Percentiles rank a stretch among this genome's conserved stretches.
These are phyloP conservation scores for Phytophthora megakarya DNA, from an alignment of 352 stramenopile species.

Conservation along the genomic window DNA sequence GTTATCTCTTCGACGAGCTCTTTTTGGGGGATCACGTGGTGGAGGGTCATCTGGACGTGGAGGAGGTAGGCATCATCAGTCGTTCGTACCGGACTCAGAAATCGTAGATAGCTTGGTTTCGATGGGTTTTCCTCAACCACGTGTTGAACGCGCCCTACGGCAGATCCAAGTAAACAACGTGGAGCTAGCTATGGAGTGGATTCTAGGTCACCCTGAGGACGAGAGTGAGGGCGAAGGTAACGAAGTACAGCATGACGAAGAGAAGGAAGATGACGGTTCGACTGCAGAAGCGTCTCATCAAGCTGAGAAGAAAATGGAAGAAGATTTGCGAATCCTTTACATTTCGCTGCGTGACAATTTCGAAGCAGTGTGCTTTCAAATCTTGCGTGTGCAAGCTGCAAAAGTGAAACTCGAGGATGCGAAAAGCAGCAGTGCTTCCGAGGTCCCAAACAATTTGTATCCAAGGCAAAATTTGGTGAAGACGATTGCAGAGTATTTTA, in stretches of 20 bases:
- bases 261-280: slow-evolving; percentile 29
- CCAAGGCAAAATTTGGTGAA: slow-evolving; percentile 59
- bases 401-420: slow-evolving; percentile 21
- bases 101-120: slow-evolving; percentile 92
- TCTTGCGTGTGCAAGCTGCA: slow-evolving; percentile 53
- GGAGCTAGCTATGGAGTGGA: slow-evolving; percentile 97
- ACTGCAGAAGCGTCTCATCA: slow-evolving; percentile 1
- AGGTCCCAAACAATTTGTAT: slow-evolving; percentile 29
- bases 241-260: slow-evolving; percentile 34
- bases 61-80: slow-evolving; percentile 37
- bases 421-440: slow-evolving; percentile 10
- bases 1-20: slow-evolving; percentile 45
- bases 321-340: slow-evolving; percentile 58
- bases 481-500: slow-evolving; percentile 71
- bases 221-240: slow-evolving; percentile 40
- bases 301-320: slow-evolving; percentile 49
- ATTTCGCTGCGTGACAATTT: slow-evolving; percentile 56
- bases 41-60: slow-evolving; percentile 17
- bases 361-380: slow-evolving; percentile 68
- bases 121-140: slow-evolving; percentile 94
- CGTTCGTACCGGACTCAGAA: slow-evolving; percentile 90
- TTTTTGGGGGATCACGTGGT: slow-evolving; percentile 48
- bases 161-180: slow-evolving; percentile 91
- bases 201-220: slow-evolving; percentile 90
- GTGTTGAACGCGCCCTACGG: slow-evolving; percentile 91